Percentiles rank a stretch among this genome's conserved stretches.
phyloP scores from a whole-genome alignment of 2,329 filamentous ascomycete genomes.

The Teratosphaeria gauchensis region DNA sequence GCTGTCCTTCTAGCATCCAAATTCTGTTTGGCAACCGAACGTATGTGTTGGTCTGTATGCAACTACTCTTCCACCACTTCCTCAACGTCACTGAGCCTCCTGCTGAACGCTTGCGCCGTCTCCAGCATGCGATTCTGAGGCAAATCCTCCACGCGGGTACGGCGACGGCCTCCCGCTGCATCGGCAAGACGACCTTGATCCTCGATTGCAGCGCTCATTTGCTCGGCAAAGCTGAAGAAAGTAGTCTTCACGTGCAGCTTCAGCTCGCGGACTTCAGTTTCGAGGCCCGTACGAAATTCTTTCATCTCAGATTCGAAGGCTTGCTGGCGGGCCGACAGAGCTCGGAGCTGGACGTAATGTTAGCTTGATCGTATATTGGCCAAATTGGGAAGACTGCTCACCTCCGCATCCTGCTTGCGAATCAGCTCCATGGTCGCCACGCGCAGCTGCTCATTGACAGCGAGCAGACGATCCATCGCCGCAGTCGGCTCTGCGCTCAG shows the following conservation, averaged over 20 bases:
- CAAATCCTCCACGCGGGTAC: not conserved
- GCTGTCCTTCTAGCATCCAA: not conserved
- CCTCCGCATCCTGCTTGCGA: not conserved
- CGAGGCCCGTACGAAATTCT: not conserved
- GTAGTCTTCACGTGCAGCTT: not conserved
- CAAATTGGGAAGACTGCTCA: not conserved
- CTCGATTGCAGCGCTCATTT: not conserved
- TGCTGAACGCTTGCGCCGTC: not conserved
- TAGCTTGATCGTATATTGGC: not conserved
- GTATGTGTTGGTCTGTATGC: not conserved
- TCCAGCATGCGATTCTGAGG: not conserved
- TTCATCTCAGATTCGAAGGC: not conserved
- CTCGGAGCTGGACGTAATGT: not conserved
- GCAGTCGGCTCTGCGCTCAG: not conserved
- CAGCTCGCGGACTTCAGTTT: not conserved
- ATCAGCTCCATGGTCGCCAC: not conserved
- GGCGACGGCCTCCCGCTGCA: not conserved
- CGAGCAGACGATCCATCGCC: not conserved
- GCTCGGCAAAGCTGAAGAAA: not conserved
- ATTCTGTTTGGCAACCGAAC: not conserved
- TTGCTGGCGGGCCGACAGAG: not conserved
- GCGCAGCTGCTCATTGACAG: not conserved
- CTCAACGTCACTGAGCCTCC: not conserved
- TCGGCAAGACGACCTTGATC: not conserved
- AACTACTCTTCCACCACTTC: not conserved